These are phyloP conservation scores for Daldinia loculata DNA, from an alignment of 495 filamentous ascomycete genomes.

Conservation along the genomic window DNA sequence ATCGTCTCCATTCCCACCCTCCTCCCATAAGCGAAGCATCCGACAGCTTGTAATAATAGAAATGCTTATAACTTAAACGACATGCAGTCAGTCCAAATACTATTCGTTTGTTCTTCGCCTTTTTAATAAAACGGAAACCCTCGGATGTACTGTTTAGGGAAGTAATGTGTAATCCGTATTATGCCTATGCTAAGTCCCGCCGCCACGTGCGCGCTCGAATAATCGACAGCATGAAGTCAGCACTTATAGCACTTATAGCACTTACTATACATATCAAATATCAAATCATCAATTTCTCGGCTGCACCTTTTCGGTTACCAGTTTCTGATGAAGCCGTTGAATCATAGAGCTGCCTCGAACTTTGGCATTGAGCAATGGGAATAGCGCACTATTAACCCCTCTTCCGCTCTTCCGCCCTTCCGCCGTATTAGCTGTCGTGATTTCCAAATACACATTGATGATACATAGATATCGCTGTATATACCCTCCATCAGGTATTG, in stretches of 20 bases:
- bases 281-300: conserved; percentile 17
- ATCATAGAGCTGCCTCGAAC: conserved; percentile 11
- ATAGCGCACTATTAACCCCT: conserved; percentile 27
- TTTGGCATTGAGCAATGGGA: conserved; percentile 7
- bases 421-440: conserved; percentile 8
- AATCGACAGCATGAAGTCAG: conserved; percentile 18
- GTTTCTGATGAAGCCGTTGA: conserved; percentile 3
- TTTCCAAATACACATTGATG: conserved; percentile 31
- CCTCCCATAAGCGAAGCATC: conserved; percentile 4
- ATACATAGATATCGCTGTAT: conserved; percentile 18
- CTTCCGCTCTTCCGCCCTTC: background rate
- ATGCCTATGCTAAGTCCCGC: conserved; percentile 6
- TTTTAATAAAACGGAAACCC: conserved; percentile 19
- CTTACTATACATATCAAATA: conserved; percentile 16
- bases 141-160: conserved; percentile 5
- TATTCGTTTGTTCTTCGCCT: background rate
- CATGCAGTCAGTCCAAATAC: background rate
- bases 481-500: conserved; percentile 26
- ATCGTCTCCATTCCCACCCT: background rate
- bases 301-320: background rate
- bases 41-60: background rate
- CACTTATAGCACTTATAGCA: background rate
- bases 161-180: conserved; percentile 16
- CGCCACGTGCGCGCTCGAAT: conserved; percentile 28
- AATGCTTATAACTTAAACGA: conserved; percentile 8